These are phyloP conservation scores for Mallotus japonicus DNA, from an alignment of 441 rosid genomes.

Conservation along the genomic window DNA sequence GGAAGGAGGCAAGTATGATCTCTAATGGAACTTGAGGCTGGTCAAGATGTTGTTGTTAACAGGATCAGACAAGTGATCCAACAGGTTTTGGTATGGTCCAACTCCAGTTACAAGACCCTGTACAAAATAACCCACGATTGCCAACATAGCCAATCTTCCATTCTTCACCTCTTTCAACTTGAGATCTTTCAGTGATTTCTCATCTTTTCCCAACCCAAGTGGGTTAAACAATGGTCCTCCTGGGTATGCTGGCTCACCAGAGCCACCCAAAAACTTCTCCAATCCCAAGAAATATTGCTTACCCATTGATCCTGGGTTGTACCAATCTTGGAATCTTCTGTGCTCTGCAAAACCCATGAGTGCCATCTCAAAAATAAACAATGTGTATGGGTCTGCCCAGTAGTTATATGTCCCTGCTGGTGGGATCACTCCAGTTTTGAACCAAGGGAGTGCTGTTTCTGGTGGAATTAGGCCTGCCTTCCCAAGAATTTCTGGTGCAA, in stretches of 20 bases:
- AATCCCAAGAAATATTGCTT: slow-evolving; percentile 89
- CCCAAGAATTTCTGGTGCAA: slow-evolving; percentile 87
- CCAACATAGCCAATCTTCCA: slow-evolving; percentile 89
- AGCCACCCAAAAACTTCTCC: slow-evolving; percentile 76
- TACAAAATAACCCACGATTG: slow-evolving; percentile 69
- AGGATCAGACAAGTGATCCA: slow-evolving; percentile 93
- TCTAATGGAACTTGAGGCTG: slow-evolving; percentile 87
- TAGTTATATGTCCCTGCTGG: slow-evolving; percentile 91
- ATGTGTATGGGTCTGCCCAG: slow-evolving; percentile 90
- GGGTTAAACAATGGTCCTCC: slow-evolving; percentile 98
- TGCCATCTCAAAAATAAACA: slow-evolving; percentile 84
- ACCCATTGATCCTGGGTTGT: slow-evolving; percentile 82
- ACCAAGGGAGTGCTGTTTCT: slow-evolving; percentile 94
- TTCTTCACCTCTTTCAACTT: slow-evolving; percentile 96
- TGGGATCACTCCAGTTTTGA: slow-evolving; percentile 87
- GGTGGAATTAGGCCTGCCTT: slow-evolving; percentile 70
- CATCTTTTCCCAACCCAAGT: slow-evolving; percentile 83
- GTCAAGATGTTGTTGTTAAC: slow-evolving; percentile 89
- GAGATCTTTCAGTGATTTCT: slow-evolving; percentile 79
- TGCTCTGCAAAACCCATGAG: slow-evolving; percentile 97
- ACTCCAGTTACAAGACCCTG: slow-evolving; percentile 87
- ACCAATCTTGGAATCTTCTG: slow-evolving; percentile 91
- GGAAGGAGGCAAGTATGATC: background rate
- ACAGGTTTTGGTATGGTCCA: slow-evolving; percentile 93
- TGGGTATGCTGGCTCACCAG: slow-evolving; percentile 82